A percentile compares a stretch with the other conserved stretches of the same genome.
Evolutionary conservation across 2,329 filamentous ascomycete genomes (phyloP).

Genomic region (Beauveria scarabaeidicola): DNA sequence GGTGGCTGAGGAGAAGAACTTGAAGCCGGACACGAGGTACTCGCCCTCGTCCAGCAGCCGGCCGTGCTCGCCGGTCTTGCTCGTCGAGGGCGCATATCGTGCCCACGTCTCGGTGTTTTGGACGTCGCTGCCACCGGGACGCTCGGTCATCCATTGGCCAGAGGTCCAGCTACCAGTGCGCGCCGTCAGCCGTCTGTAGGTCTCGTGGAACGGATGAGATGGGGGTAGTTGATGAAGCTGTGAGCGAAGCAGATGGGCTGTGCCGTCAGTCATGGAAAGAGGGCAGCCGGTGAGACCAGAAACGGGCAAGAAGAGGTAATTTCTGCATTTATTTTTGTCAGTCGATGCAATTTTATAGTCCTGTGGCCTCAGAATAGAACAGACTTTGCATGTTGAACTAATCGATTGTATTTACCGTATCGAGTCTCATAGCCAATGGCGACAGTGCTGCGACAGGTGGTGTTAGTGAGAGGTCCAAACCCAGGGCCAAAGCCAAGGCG

Average conservation of each 20-base stretch:
- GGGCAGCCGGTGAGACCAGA: conserved; percentile 12
- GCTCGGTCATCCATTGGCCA: conserved; percentile 15
- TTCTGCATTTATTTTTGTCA: neutral
- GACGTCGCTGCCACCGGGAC: conserved; percentile 13
- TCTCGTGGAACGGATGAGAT: conserved; percentile 11
- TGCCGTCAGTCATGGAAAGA: conserved; percentile 12
- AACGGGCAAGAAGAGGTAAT: conserved; percentile 10
- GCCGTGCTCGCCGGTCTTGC: neutral
- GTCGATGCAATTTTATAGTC: no score
- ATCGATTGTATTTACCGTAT: conserved; percentile 10
- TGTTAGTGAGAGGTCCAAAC: neutral
- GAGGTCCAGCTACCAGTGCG: conserved; percentile 11
- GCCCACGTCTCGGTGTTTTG: conserved; percentile 14
- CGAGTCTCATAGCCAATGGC: conserved; percentile 8
- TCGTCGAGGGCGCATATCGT: neutral
- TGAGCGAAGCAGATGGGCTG: conserved; percentile 8
- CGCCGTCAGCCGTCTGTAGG: conserved; percentile 2
- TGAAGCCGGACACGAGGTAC: conserved; percentile 14
- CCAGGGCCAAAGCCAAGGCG: neutral
- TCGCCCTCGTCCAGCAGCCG: conserved; percentile 11
- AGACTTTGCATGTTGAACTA: conserved; percentile 11
- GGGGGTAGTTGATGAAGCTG: conserved; percentile 6
- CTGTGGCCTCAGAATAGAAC: neutral
- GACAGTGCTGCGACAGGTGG: neutral
- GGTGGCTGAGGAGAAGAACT: conserved; percentile 14